phyloP scores from a whole-genome alignment of 169 alveolate species.

The Plasmodium coatneyi region DNA sequence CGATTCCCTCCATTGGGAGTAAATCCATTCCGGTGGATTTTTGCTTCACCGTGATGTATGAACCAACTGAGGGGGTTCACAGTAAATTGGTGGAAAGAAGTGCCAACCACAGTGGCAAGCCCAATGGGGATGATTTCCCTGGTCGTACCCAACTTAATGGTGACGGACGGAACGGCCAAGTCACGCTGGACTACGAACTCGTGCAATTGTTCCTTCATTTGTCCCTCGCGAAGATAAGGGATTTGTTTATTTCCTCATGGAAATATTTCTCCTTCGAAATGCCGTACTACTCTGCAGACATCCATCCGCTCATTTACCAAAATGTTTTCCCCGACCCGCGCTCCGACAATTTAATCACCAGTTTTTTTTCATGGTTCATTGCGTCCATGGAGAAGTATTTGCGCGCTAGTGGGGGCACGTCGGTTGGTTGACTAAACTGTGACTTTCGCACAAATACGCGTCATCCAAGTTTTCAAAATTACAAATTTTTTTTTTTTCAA shows the following conservation, averaged over 20 bases:
- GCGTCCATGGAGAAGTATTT: slow-evolving; percentile 41
- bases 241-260: slow-evolving; percentile 73
- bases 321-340: slow-evolving; percentile 29
- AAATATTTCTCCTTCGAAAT: slow-evolving; percentile 63
- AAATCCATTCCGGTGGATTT: slow-evolving; percentile 44
- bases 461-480: background rate
- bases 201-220: slow-evolving; percentile 37
- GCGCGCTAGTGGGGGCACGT: background rate
- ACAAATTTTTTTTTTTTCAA: background rate
- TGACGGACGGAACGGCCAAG: background rate
- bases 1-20: background rate
- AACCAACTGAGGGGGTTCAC: background rate
- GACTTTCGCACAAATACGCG: background rate
- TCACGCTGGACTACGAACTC: slow-evolving; percentile 34
- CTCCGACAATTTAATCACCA: slow-evolving; percentile 9
- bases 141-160: background rate
- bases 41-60: slow-evolving; percentile 25
- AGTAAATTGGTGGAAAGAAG: background rate
- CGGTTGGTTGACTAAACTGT: background rate
- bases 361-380: slow-evolving; percentile 54
- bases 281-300: slow-evolving; percentile 56
- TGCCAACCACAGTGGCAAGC: background rate
- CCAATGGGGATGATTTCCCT: background rate
- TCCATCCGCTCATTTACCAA: slow-evolving; percentile 62
- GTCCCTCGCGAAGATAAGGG: slow-evolving; percentile 58